Conservation (phyloP, 768 basidiomycete genomes). For the Ramaria sp. region DNA sequence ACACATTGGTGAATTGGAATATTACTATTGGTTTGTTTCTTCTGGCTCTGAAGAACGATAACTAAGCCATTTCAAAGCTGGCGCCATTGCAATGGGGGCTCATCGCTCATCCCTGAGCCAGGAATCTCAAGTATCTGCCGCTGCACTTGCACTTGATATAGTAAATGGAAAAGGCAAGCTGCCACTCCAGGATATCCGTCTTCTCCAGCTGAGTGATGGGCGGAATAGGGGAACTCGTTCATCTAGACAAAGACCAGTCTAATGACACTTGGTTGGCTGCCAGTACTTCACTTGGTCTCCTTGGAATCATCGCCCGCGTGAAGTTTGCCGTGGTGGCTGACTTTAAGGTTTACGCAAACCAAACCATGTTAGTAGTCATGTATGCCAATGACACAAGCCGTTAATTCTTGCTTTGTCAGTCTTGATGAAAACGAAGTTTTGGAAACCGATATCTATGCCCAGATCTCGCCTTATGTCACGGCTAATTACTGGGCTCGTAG, state of each 20-base stretch:
- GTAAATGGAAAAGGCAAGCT: conserved; percentile 7
- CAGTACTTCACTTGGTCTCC: conserved; percentile 9
- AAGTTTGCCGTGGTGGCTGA: conserved; percentile 8
- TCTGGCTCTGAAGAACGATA: not conserved
- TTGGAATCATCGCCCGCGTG: conserved; percentile 8
- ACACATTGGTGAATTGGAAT: conserved; percentile 10
- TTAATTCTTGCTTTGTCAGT: not conserved
- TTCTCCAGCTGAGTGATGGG: not conserved
- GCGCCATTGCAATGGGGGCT: conserved; percentile 11
- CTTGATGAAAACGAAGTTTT: conserved; percentile 11
- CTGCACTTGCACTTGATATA: conserved; percentile 9
- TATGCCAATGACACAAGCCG: not conserved
- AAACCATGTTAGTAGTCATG: conserved; percentile 4
- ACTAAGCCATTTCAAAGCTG: conserved; percentile 1
- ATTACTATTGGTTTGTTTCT: conserved; percentile 4
- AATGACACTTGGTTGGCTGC: conserved; percentile 11
- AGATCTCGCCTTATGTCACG: conserved; percentile 9
- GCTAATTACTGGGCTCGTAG: conserved; percentile 8
- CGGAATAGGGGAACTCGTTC: conserved; percentile 8
- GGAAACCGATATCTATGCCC: conserved; percentile 8
- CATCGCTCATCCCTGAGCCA: conserved; percentile 10
- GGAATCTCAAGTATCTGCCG: conserved; percentile 9
- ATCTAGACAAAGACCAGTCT: conserved; percentile 6
- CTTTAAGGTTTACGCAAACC: conserved; percentile 12
- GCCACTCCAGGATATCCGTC: not conserved